These are phyloP conservation scores for Corymbia calophylla DNA, from an alignment of 441 rosid genomes.

Conservation along the genomic window DNA sequence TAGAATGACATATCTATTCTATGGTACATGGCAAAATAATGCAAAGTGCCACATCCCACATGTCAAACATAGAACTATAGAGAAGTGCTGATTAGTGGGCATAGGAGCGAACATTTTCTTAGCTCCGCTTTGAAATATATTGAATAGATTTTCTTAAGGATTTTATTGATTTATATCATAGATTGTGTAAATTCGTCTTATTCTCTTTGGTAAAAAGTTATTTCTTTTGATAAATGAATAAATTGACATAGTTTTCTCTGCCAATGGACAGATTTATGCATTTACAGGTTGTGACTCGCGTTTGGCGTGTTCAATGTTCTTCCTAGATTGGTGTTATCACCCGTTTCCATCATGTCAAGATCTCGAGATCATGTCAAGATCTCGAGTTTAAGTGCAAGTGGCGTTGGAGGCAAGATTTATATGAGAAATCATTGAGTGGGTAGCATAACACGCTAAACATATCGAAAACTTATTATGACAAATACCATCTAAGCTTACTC, in stretches of 20 bases:
- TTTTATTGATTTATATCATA: neutral
- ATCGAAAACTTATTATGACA: neutral
- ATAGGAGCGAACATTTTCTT: neutral
- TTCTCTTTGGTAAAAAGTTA: neutral
- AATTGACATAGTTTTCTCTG: neutral
- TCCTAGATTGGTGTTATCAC: neutral
- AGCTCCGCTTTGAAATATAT: neutral
- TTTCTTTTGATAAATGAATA: neutral
- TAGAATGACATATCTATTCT: neutral
- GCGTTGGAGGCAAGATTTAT: neutral
- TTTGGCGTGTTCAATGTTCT: neutral
- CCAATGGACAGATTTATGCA: neutral
- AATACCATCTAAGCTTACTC: neutral
- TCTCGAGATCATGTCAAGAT: neutral
- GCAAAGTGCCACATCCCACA: neutral
- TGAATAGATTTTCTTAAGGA: neutral
- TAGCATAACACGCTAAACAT: neutral
- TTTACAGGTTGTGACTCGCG: neutral
- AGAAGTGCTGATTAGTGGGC: neutral
- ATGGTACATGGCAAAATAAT: rapidly evolving
- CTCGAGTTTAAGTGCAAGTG: neutral
- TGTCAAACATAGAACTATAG: neutral
- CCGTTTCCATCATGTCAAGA: neutral
- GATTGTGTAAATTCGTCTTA: neutral
- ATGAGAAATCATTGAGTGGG: neutral